These are phyloP conservation scores for Trifolium pratense DNA, from an alignment of 306 rosid species.

Conservation along the genomic window DNA sequence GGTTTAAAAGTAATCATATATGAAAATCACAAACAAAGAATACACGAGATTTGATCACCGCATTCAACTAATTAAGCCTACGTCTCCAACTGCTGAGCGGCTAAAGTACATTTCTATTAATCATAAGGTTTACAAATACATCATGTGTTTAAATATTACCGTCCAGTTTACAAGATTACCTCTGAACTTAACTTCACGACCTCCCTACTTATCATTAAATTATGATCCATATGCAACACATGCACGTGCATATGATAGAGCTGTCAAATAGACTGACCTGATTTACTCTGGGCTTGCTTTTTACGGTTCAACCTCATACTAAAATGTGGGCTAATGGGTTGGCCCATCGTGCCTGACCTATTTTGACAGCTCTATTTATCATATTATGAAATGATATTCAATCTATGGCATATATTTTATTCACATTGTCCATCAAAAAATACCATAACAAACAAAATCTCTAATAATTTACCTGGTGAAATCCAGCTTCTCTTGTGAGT, in stretches of 20 bases:
- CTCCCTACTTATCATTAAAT: neutral
- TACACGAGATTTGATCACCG: neutral
- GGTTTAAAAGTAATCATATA: no score
- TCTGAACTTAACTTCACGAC: neutral
- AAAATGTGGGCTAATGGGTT: no score
- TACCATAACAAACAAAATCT: neutral
- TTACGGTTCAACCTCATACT: no score
- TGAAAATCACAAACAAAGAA: neutral
- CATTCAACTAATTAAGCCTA: neutral
- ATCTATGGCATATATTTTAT: neutral
- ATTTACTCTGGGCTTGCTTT: no score
- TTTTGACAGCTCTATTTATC: no score
- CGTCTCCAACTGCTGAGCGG: neutral
- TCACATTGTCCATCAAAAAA: neutral
- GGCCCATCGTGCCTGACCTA: no score
- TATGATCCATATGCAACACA: neutral
- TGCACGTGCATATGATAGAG: neutral
- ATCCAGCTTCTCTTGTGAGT: slow-evolving; percentile 81
- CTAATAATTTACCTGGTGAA: slow-evolving; percentile 71
- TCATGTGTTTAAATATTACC: neutral
- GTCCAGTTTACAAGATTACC: neutral
- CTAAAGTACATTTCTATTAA: neutral
- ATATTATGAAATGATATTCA: neutral
- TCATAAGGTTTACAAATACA: neutral
- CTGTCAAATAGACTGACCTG: no score